Conservation (phyloP, 495 filamentous ascomycete species). For the Antarctomyces pellizariae region DNA sequence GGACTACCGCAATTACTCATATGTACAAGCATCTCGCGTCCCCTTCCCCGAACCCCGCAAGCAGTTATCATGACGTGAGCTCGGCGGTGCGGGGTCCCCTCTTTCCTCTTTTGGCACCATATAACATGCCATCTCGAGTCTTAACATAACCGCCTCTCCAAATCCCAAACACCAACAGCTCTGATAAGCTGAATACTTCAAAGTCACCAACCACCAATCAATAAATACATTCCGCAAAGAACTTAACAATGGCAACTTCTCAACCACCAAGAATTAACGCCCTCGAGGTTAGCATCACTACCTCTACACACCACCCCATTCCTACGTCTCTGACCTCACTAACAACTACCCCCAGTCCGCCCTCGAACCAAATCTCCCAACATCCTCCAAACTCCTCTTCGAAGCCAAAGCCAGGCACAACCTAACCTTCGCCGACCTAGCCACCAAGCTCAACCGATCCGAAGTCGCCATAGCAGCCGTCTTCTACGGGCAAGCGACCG, state of each 20-base stretch:
- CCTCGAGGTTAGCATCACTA: background rate
- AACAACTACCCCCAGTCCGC: conserved; percentile 13
- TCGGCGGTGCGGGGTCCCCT: too few relatives aligned
- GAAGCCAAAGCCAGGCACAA: conserved; percentile 50
- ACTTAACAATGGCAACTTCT: background rate
- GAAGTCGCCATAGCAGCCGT: conserved; percentile 83
- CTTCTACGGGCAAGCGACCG: conserved; percentile 82
- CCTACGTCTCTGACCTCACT: too few relatives aligned
- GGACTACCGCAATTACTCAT: too few relatives aligned
- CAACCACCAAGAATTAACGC: background rate
- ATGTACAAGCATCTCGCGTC: too few relatives aligned
- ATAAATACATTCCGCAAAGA: background rate
- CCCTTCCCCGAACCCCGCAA: too few relatives aligned
- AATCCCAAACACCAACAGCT: too few relatives aligned
- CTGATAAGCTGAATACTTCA: too few relatives aligned
- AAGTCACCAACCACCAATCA: background rate
- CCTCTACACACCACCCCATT: background rate
- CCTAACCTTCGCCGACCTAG: conserved; percentile 67
- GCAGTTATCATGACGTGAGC: too few relatives aligned
- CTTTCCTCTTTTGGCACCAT: too few relatives aligned
- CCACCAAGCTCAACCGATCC: conserved; percentile 47
- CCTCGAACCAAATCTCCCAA: conserved; percentile 30
- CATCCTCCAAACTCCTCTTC: conserved; percentile 57
- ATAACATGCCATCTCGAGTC: too few relatives aligned
- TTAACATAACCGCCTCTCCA: too few relatives aligned